phyloP scores from a whole-genome alignment of 2,329 filamentous ascomycete species.

The Fusarium sp. region DNA sequence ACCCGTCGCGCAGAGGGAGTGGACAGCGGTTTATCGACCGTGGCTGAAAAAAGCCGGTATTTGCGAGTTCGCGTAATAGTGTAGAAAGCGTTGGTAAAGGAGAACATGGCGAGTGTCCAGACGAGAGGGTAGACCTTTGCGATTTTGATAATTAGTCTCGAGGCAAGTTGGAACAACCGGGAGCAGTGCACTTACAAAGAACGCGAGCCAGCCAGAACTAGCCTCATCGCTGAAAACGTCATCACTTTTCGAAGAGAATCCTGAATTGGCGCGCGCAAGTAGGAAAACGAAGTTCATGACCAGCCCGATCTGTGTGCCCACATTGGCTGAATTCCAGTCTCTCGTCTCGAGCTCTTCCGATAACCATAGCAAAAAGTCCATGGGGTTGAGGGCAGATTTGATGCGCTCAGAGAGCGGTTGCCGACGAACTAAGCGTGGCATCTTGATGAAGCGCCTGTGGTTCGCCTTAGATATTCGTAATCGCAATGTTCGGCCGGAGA shows the following conservation, averaged over 20 bases:
- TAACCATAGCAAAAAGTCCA: conserved; percentile 89
- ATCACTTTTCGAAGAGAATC: conserved; percentile 65
- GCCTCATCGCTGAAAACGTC: conserved; percentile 85
- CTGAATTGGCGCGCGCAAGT: conserved; percentile 82
- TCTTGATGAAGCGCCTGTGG: conserved; percentile 49
- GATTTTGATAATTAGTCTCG: conserved; percentile 22
- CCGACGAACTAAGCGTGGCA: conserved; percentile 84
- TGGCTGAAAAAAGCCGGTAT: conserved; percentile 91
- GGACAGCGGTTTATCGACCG: conserved; percentile 77
- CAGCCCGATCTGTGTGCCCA: conserved; percentile 80
- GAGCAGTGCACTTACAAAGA: conserved; percentile 59
- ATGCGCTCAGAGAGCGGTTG: conserved; percentile 84
- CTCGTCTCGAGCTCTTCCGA: conserved; percentile 92
- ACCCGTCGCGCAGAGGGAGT: conserved; percentile 92
- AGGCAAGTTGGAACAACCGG: background rate
- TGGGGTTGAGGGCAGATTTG: conserved; percentile 81
- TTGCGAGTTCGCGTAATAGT: conserved; percentile 83
- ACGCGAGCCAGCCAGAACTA: conserved; percentile 72
- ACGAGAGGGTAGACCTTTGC: conserved; percentile 74
- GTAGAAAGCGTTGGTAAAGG: conserved; percentile 81
- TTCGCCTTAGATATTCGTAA: background rate
- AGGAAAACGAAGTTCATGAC: conserved; percentile 82
- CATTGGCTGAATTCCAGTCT: conserved; percentile 86
- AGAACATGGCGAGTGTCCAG: conserved; percentile 74
- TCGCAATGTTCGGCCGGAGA: conserved; percentile 3